phyloP scores from a whole-genome alignment of 768 basidiomycete species.

The Macrolepiota dolichaula region DNA sequence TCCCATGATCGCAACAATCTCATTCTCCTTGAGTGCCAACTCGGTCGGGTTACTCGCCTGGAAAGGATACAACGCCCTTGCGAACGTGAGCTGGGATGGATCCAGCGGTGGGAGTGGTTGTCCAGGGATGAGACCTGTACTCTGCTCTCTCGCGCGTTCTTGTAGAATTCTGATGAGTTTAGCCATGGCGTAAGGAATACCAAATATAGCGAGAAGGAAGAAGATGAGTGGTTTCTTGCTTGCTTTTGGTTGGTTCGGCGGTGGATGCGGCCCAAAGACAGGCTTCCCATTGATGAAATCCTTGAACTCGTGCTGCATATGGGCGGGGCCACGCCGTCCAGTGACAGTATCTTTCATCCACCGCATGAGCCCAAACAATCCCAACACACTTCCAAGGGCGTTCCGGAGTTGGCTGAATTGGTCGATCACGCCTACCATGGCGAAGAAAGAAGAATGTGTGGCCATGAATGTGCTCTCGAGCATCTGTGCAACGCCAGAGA shows the following conservation, averaged over 20 bases:
- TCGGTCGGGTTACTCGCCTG: slow-evolving; percentile 69
- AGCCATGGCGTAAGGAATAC: slow-evolving; percentile 91
- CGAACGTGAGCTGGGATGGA: slow-evolving; percentile 77
- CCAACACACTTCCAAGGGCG: slow-evolving; percentile 90
- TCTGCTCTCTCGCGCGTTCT: slow-evolving; percentile 42
- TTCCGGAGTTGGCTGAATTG: slow-evolving; percentile 91
- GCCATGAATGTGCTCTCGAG: slow-evolving; percentile 98
- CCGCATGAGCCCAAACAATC: slow-evolving; percentile 83
- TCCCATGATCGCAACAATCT: slow-evolving; percentile 87
- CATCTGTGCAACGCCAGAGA: slow-evolving; percentile 94
- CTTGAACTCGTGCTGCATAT: slow-evolving; percentile 63
- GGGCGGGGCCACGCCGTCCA: slow-evolving; percentile 28
- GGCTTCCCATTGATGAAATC: slow-evolving; percentile 71
- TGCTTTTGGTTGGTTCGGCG: slow-evolving; percentile 45
- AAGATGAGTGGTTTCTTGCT: slow-evolving; percentile 89
- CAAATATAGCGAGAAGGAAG: slow-evolving; percentile 91
- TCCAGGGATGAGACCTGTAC: slow-evolving; percentile 28
- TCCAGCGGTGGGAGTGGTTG: slow-evolving; percentile 58
- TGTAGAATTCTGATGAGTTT: slow-evolving; percentile 79
- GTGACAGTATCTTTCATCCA: slow-evolving; percentile 75
- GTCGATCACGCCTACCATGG: slow-evolving; percentile 95
- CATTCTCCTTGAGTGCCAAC: slow-evolving; percentile 75
- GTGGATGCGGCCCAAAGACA: slow-evolving; percentile 29
- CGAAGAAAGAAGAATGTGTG: slow-evolving; percentile 91
- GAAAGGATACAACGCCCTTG: slow-evolving; percentile 76